phyloP scores from a whole-genome alignment of 371 early-diverging fungal species.

The Thermomucor indicae-seudaticae region DNA sequence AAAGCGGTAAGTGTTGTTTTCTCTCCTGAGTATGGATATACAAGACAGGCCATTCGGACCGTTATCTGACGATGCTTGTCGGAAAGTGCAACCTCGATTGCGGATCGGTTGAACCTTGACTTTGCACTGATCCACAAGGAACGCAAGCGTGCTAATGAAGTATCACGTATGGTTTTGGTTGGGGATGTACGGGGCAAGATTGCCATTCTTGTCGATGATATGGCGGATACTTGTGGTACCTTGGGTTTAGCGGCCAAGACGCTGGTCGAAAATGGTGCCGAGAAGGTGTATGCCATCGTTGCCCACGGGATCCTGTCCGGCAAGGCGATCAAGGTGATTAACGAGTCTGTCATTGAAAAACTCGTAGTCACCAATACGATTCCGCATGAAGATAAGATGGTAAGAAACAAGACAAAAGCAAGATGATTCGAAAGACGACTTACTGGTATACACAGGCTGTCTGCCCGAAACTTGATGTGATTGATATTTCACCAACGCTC shows the following conservation, averaged over 20 bases:
- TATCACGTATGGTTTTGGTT: slow-evolving; percentile 94
- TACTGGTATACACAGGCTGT: slow-evolving; percentile 22
- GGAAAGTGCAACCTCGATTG: slow-evolving; percentile 87
- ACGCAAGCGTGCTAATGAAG: slow-evolving; percentile 92
- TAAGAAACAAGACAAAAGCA: slow-evolving; percentile 6
- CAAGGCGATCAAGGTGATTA: slow-evolving; percentile 87
- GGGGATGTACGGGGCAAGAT: slow-evolving; percentile 91
- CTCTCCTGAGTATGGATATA: not conserved
- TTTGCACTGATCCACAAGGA: slow-evolving; percentile 99
- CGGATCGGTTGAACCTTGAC: slow-evolving; percentile 91
- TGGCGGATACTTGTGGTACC: slow-evolving; percentile 98
- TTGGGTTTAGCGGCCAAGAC: slow-evolving; percentile 90
- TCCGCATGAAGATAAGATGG: slow-evolving; percentile 86
- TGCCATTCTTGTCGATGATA: slow-evolving; percentile 96
- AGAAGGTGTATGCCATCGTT: slow-evolving; percentile 93
- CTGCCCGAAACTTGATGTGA: slow-evolving; percentile 89
- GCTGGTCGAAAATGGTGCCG: slow-evolving; percentile 88
- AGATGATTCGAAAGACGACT: no score
- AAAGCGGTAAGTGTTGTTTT: slow-evolving; percentile 69
- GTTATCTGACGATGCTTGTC: not conserved
- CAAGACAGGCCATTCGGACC: no score
- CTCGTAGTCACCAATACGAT: slow-evolving; percentile 94
- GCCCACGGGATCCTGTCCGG: slow-evolving; percentile 94
- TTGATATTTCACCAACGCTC: slow-evolving; percentile 91
- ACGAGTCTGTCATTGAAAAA: slow-evolving; percentile 78